phyloP scores from a whole-genome alignment of 2,329 filamentous ascomycete species.

The Volutella citrinella region DNA sequence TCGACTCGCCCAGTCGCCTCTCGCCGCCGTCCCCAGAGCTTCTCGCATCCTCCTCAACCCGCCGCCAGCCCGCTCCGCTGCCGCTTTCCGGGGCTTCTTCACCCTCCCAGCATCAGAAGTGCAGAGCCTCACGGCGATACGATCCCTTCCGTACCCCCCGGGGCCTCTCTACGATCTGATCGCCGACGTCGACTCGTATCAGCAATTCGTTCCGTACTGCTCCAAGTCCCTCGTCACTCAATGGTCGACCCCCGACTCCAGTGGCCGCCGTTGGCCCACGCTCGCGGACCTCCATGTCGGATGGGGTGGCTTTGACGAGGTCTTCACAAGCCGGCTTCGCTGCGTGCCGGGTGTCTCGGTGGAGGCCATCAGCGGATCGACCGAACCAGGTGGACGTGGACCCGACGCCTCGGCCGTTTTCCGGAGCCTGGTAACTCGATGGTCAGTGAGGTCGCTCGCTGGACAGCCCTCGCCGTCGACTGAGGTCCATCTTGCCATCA shows the following conservation, averaged over 20 bases:
- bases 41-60: no score
- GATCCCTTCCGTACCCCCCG: slow-evolving; percentile 73
- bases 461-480: slow-evolving; percentile 42
- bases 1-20: neutral
- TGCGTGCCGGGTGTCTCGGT: slow-evolving; percentile 73
- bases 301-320: slow-evolving; percentile 80
- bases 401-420: slow-evolving; percentile 52
- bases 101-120: slow-evolving; percentile 28
- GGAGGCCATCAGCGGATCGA: slow-evolving; percentile 69
- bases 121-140: slow-evolving; percentile 70
- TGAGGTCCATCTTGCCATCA: slow-evolving; percentile 71
- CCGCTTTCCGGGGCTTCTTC: slow-evolving; percentile 36
- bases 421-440: slow-evolving; percentile 66
- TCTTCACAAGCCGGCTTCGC: slow-evolving; percentile 74
- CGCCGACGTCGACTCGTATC: slow-evolving; percentile 83
- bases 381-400: slow-evolving; percentile 43
- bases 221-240: slow-evolving; percentile 71
- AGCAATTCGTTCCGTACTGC: slow-evolving; percentile 89
- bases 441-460: slow-evolving; percentile 55
- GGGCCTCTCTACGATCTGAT: slow-evolving; percentile 77
- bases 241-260: slow-evolving; percentile 57
- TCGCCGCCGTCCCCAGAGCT: no score
- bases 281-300: slow-evolving; percentile 79
- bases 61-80: slow-evolving; percentile 7
- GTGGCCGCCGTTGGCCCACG: slow-evolving; percentile 60